These are phyloP conservation scores for Clonostachys rhizophaga DNA, from an alignment of 2,329 filamentous ascomycete species.

Conservation along the genomic window DNA sequence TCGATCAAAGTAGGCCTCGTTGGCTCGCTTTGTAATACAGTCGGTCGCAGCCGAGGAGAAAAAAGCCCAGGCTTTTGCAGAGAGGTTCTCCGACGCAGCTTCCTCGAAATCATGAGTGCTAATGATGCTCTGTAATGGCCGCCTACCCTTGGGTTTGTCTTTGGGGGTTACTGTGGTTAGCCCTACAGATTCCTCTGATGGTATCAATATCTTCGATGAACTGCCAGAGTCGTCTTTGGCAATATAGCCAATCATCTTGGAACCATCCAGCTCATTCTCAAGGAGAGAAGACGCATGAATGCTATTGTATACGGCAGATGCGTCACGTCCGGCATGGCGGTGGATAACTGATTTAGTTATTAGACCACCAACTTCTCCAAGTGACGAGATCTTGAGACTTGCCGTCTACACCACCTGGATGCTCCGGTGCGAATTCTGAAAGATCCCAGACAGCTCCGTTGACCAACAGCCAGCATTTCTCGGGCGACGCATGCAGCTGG, in stretches of 20 bases:
- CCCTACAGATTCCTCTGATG: too few relatives aligned
- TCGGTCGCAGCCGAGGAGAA: conserved; percentile 58
- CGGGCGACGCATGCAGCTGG: conserved; percentile 34
- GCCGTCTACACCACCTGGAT: conserved; percentile 21
- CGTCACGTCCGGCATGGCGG: background rate
- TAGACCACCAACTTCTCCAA: too few relatives aligned
- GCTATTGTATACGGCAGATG: background rate
- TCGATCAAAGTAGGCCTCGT: conserved; percentile 43
- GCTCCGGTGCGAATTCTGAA: conserved; percentile 51
- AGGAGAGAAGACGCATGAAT: background rate
- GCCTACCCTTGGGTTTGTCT: background rate
- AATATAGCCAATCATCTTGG: background rate
- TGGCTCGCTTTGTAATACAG: conserved; percentile 44
- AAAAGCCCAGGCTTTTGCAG: conserved; percentile 61
- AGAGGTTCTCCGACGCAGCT: conserved; percentile 44
- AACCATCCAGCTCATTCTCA: background rate
- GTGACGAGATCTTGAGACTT: background rate
- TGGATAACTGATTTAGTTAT: background rate
- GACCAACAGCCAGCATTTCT: conserved; percentile 62
- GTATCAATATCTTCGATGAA: background rate
- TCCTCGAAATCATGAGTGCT: conserved; percentile 49
- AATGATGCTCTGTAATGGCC: background rate
- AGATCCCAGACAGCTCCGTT: conserved; percentile 63
- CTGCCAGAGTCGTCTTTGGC: background rate
- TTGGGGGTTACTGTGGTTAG: too few relatives aligned